phyloP scores from a whole-genome alignment of 352 stramenopile genomes.

The Phytophthora ramorum region DNA sequence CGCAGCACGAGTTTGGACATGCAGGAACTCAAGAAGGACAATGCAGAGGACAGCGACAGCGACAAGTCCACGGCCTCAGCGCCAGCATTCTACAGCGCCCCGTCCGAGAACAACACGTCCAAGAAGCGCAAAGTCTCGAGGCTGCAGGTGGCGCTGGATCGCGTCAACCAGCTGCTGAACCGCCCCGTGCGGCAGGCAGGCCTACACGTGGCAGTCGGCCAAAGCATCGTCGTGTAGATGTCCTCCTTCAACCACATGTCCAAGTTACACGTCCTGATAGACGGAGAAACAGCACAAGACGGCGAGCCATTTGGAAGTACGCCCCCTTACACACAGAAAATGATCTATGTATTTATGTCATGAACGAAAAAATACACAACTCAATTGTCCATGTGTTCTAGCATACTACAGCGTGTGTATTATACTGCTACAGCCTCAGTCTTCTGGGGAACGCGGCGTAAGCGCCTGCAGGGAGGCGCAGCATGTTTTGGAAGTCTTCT shows the following conservation, averaged over 20 bases:
- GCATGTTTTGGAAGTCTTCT: conserved; percentile 57
- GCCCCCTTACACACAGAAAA: conserved; percentile 17
- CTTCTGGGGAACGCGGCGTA: conserved; percentile 65
- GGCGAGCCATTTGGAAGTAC: conserved; percentile 37
- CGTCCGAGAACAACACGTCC: conserved; percentile 44
- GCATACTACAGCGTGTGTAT: too few species aligned
- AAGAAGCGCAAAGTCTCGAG: conserved; percentile 77
- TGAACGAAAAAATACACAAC: conserved; percentile 28
- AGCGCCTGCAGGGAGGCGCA: conserved; percentile 50
- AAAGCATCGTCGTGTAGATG: conserved; percentile 77
- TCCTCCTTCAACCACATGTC: conserved; percentile 21
- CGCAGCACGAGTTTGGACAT: conserved; percentile 36
- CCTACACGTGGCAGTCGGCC: conserved; percentile 62
- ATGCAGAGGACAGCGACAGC: conserved; percentile 32
- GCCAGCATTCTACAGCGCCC: conserved; percentile 37
- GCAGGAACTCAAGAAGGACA: conserved; percentile 29
- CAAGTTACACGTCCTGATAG: conserved; percentile 19
- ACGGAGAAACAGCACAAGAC: conserved; percentile 30
- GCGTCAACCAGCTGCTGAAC: conserved; percentile 79
- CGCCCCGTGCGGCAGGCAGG: conserved; percentile 74
- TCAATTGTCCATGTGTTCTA: conserved; percentile 28
- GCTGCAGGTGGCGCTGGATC: conserved; percentile 67
- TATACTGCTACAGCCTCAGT: conserved; percentile 39
- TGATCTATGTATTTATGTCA: conserved; percentile 39
- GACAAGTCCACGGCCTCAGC: conserved; percentile 28